Evolutionary conservation across 441 rosid species (phyloP).

Genomic region (Rhodomyrtus psidioides): DNA sequence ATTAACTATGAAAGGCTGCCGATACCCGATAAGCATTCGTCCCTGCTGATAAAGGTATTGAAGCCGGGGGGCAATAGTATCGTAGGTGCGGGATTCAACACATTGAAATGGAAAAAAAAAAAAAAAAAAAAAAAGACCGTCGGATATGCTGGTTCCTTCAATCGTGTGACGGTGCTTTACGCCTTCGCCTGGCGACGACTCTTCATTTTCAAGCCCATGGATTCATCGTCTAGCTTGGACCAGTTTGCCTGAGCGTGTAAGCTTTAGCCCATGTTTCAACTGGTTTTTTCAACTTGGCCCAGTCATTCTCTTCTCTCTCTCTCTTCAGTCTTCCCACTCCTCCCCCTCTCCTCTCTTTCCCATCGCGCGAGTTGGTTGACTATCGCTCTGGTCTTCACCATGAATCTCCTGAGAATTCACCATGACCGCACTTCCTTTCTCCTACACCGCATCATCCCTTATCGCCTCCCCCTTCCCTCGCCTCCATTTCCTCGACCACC

Average conservation of each 20-base stretch:
- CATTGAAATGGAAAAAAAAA: too few relatives aligned
- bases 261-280: not conserved
- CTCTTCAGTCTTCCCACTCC: too few relatives aligned
- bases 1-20: too few relatives aligned
- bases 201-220: not conserved
- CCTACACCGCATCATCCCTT: conserved; percentile 1
- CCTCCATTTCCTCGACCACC: not conserved
- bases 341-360: not conserved
- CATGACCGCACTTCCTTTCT: conserved; percentile 7
- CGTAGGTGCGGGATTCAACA: too few relatives aligned
- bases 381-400: not conserved
- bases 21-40: too few relatives aligned
- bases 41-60: too few relatives aligned
- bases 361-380: not conserved
- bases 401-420: conserved; percentile 38
- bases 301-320: not conserved
- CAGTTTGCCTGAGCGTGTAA: not conserved
- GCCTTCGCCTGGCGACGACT: not conserved
- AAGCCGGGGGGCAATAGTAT: too few relatives aligned
- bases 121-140: too few relatives aligned
- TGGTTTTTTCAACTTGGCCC: not conserved
- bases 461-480: not conserved
- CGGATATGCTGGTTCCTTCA: too few relatives aligned
- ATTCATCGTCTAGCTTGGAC: not conserved
- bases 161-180: too few relatives aligned